Conservation (phyloP, 768 basidiomycete genomes). For the Tulasnella sp. region DNA sequence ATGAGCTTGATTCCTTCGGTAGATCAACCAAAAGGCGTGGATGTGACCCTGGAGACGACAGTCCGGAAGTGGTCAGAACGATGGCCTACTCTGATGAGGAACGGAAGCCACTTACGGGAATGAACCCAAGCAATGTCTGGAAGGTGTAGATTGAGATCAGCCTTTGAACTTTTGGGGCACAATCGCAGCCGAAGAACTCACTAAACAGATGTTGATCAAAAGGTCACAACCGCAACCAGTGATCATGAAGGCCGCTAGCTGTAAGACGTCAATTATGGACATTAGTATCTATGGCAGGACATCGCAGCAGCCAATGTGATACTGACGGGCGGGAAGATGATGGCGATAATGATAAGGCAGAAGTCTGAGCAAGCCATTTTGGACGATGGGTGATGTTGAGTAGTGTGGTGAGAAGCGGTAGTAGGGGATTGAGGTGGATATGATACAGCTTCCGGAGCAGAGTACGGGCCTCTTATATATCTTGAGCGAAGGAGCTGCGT, state of each 20-base stretch:
- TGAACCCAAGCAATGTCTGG: constrained; percentile 13
- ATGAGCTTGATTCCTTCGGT: constrained; percentile 71
- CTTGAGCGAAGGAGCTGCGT: too few species aligned
- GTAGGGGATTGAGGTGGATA: too few species aligned
- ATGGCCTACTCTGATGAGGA: neutral
- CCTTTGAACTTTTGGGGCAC: neutral
- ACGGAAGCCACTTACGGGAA: neutral
- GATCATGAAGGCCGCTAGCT: constrained; percentile 47
- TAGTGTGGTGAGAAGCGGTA: too few species aligned
- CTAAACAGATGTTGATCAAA: constrained; percentile 65
- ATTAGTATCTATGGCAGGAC: too few species aligned
- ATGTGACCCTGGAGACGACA: constrained; percentile 71
- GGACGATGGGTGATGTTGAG: too few species aligned
- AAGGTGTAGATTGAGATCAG: neutral
- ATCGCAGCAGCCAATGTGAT: constrained; percentile 20
- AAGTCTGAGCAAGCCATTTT: constrained; percentile 50
- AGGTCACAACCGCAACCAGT: constrained; percentile 70
- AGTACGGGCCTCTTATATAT: too few species aligned
- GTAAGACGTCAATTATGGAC: too few species aligned
- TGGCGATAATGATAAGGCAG: constrained; percentile 51
- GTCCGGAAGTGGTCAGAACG: neutral
- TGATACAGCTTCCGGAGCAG: too few species aligned
- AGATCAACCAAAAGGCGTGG: constrained; percentile 84
- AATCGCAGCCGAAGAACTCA: neutral
- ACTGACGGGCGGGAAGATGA: constrained; percentile 42